Conservation (phyloP, 345 rosid genomes). For the Eucalyptus cloeziana region DNA sequence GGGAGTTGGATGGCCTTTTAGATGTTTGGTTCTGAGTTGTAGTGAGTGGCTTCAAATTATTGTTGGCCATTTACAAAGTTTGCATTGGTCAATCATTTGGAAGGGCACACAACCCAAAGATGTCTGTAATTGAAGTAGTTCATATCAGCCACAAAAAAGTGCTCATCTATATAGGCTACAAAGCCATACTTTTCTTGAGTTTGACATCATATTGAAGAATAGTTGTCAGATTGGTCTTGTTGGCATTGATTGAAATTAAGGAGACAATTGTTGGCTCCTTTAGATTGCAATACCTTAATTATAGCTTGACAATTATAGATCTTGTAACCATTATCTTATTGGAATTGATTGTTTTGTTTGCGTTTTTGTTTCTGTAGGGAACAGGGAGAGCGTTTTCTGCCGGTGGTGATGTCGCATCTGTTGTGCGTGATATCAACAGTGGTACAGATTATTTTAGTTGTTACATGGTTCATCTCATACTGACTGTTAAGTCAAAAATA, state of each 20-base stretch:
- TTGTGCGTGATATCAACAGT: neutral
- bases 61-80: neutral
- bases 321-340: neutral
- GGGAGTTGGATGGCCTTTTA: neutral
- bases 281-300: neutral
- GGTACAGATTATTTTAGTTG: neutral
- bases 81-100: neutral
- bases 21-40: neutral
- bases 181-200: neutral
- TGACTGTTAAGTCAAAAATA: neutral
- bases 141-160: neutral
- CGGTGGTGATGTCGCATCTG: no score
- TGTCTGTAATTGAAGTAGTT: neutral
- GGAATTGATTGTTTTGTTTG: neutral
- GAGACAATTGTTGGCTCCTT: neutral
- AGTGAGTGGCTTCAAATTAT: neutral
- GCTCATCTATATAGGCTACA: neutral
- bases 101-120: neutral
- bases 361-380: constrained; percentile 17
- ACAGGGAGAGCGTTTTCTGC: constrained; percentile 8
- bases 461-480: neutral
- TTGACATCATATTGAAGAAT: neutral
- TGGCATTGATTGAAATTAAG: neutral
- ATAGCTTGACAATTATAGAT: neutral
- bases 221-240: neutral